Conservation (phyloP, 345 rosid species). For the Lepidium sativum region DNA sequence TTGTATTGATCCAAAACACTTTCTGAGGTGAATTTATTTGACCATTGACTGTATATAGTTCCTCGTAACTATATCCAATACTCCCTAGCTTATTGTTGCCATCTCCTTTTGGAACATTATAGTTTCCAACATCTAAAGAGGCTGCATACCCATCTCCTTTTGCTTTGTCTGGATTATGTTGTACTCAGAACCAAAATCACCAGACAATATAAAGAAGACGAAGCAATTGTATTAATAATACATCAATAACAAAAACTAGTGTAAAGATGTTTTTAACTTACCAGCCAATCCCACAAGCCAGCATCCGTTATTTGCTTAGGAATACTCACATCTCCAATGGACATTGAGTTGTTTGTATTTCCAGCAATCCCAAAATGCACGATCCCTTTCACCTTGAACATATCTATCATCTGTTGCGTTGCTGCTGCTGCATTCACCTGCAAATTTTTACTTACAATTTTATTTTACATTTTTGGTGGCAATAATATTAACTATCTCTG, state of each 20-base stretch:
- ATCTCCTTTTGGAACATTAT: slow-evolving; percentile 32
- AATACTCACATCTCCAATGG: slow-evolving; percentile 50
- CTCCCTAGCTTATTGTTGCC: slow-evolving; percentile 33
- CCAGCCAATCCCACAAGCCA: slow-evolving; percentile 55
- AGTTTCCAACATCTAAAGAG: slow-evolving; percentile 27
- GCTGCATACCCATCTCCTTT: slow-evolving; percentile 13
- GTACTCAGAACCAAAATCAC: neutral
- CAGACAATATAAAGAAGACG: neutral
- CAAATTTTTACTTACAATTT: neutral
- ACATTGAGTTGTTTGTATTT: slow-evolving; percentile 41
- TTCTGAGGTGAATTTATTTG: slow-evolving; percentile 19
- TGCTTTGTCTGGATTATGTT: slow-evolving; percentile 30
- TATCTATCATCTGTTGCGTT: slow-evolving; percentile 49
- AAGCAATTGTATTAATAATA: neutral
- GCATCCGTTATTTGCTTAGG: slow-evolving; percentile 40
- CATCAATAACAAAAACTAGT: neutral
- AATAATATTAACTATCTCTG: neutral
- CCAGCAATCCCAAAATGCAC: slow-evolving; percentile 58
- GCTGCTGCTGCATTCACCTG: slow-evolving; percentile 53
- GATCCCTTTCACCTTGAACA: slow-evolving; percentile 31
- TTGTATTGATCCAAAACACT: slow-evolving; percentile 35
- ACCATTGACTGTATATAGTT: slow-evolving; percentile 28
- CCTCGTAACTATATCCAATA: slow-evolving; percentile 28
- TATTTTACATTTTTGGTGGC: too few species aligned
- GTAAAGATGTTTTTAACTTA: neutral